phyloP scores from a whole-genome alignment of 352 stramenopile species.

The Phytophthora pini region DNA sequence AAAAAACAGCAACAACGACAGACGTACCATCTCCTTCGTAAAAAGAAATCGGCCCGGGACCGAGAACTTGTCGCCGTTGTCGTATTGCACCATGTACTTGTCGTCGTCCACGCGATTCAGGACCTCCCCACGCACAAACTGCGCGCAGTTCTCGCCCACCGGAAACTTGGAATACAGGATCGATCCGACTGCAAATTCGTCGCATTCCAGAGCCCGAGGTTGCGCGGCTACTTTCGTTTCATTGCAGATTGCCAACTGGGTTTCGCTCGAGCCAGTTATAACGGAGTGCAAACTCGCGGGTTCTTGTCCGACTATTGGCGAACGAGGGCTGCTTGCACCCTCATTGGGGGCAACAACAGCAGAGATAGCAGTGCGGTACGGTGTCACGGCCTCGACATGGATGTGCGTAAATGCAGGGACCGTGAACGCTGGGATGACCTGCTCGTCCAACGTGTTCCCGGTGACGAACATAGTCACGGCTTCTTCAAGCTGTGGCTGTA shows the following conservation, averaged over 20 bases:
- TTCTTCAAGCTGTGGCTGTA: constrained; percentile 2
- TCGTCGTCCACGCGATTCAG: constrained; percentile 47
- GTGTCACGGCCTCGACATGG: constrained; percentile 15
- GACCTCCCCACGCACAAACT: constrained; percentile 56
- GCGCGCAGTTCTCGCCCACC: constrained; percentile 39
- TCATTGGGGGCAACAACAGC: constrained; percentile 30
- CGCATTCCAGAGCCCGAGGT: background rate
- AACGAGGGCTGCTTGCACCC: background rate
- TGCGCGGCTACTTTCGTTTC: constrained; percentile 8
- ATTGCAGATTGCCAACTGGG: background rate
- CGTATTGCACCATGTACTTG: constrained; percentile 58
- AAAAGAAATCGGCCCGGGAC: constrained; percentile 50
- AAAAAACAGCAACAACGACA: background rate
- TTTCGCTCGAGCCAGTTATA: background rate
- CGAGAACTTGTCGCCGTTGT: constrained; percentile 64
- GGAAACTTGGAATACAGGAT: constrained; percentile 56
- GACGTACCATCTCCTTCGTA: constrained; percentile 55
- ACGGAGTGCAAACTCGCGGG: background rate
- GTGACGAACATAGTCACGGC: constrained; percentile 4
- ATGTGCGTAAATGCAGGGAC: constrained; percentile 23
- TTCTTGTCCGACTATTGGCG: constrained; percentile 3
- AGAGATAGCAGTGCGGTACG: constrained; percentile 44
- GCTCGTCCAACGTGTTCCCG: constrained; percentile 24
- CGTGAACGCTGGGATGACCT: constrained; percentile 30
- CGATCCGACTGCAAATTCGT: constrained; percentile 46